These are phyloP conservation scores for Stenogyne calaminthoides DNA, from an alignment of 305 asterid genomes.

Conservation along the genomic window DNA sequence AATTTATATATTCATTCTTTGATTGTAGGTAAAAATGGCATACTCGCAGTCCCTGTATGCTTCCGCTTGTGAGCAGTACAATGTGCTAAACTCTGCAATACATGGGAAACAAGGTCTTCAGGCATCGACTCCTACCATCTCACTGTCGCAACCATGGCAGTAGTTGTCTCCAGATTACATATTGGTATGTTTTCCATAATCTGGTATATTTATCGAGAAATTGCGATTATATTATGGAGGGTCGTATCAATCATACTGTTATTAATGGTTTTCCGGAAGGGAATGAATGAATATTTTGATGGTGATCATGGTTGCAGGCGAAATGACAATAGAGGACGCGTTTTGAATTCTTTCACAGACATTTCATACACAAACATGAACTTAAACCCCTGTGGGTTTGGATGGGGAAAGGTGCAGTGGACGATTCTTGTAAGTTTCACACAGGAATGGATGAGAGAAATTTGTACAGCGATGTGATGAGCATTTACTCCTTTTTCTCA, in stretches of 20 bases:
- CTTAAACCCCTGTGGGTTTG: not conserved
- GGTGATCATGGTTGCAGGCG: not conserved
- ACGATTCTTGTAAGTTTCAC: not conserved
- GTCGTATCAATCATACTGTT: not conserved
- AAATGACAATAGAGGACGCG: not conserved
- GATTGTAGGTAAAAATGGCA: conserved; percentile 68
- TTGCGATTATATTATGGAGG: not conserved
- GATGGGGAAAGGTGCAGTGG: not conserved
- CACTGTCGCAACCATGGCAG: conserved; percentile 80
- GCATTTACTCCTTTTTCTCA: not conserved
- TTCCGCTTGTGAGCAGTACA: conserved; percentile 68
- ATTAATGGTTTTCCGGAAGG: not conserved
- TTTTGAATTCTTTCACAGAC: not conserved
- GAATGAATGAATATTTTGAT: not conserved
- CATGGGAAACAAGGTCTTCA: conserved; percentile 69
- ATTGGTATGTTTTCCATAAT: conserved; percentile 38
- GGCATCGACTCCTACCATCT: conserved; percentile 64
- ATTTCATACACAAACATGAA: not conserved
- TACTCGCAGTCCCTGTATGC: conserved; percentile 55
- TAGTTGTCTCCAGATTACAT: conserved; percentile 37
- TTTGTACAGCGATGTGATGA: not conserved
- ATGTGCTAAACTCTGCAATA: conserved; percentile 70
- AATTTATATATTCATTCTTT: not conserved
- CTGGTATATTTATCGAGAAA: not conserved
- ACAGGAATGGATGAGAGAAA: not conserved